Base-by-base conservation (phyloP, 768 basidiomycete species). In the Dendrothele bispora region DNA sequence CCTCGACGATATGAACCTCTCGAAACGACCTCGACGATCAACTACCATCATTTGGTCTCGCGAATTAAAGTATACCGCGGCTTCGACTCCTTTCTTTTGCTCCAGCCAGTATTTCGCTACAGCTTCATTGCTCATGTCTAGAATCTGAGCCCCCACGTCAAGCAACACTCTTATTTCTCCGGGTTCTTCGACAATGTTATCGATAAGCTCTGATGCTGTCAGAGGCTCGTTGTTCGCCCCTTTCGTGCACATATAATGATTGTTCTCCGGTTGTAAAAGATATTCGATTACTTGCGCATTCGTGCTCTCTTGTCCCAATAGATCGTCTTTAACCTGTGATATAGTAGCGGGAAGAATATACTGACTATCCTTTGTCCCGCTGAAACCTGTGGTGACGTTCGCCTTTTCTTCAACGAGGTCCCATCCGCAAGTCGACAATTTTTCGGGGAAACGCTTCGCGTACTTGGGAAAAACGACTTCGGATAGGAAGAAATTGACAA, bases 61-160 rank as follows among this genome's bases (percentile, higher is more conserved):
- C 27, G 61, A 61, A 36, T 73, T 59, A 49, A 74, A 74, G 47
- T 67, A 81, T 5, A 82, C 62, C 0, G 70, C 74, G 0, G 75
- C 79, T 27, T 62, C 56, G 2, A 71, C 52, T 22, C 62, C 51
- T 2, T 39, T 43, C 12, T 54, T 52, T 18, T 60, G 37, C 14
- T 43, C 48, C 4, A 82, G 58, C 81, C 80, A 82, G 2, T 54
- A 34, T 17, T 46, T 29, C 2, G 66, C 74, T 4, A 82, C 43
- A 21, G 74, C 61, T 2, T 54, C 27, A 49, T 79, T 82, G 20
- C 65, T 58, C 46, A 78, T 60, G 36, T 82, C 79, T 7, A 82
- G 61, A 61, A 82, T 75, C 50, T 82, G 79, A 0, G 79, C 79
- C 3, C 79, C 80, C 10, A 82, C 78, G 36, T 82, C 79, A 14